Base-by-base conservation (phyloP, 345 rosid species). In the Acer campestre region DNA sequence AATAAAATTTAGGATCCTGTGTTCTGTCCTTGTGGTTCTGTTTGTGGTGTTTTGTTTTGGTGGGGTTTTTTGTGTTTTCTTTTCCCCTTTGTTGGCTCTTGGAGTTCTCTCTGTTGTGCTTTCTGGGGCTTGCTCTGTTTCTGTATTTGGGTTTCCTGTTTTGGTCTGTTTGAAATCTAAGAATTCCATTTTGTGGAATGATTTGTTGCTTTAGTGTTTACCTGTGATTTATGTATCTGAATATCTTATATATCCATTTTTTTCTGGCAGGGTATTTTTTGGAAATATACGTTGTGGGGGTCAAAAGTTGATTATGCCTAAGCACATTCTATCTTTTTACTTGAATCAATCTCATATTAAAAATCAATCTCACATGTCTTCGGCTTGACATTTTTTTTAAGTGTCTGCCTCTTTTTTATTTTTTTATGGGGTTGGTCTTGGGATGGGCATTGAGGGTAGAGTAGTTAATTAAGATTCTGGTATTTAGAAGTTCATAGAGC, bases 281-380 rank as follows among this genome's bases (percentile, higher is more conserved):
- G 98, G 99, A 94, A 84, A 84, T 82, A 84, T 90, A 83, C 93
- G 76, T 68, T 93, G 94, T 51, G 95, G 96, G 42, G 89, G 92
- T 63, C 99, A 97, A 80, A 97, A 93, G 86, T 84, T 97, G 77
- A 85, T 93, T 74, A 80, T 97, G 80, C 99, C 97, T 7, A 84
- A 87, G 99, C 67, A 70, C 46, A 79, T 42, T 38, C 76, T 74
- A 68, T 75, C 58, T 49, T 71, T 75, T 78, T 53, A 61, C 18
- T 67, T 81, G 16, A n/a, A 78, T 76, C 22, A 29, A 22, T 56
- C 44, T 75, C 31, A 20, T n/a, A n/a, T n/a, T n/a, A n/a, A n/a
- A n/a, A n/a, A n/a, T n/a, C n/a, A n/a, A n/a, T n/a, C n/a, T n/a
- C n/a, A n/a, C 38, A 64, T 49, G 8, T 69, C 53, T 25, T 8